Evolutionary conservation across 2,329 filamentous ascomycete species (phyloP), one percentile per base, ranked within the genome.

Genomic region (Myriosclerotinia duriaeana): DNA sequence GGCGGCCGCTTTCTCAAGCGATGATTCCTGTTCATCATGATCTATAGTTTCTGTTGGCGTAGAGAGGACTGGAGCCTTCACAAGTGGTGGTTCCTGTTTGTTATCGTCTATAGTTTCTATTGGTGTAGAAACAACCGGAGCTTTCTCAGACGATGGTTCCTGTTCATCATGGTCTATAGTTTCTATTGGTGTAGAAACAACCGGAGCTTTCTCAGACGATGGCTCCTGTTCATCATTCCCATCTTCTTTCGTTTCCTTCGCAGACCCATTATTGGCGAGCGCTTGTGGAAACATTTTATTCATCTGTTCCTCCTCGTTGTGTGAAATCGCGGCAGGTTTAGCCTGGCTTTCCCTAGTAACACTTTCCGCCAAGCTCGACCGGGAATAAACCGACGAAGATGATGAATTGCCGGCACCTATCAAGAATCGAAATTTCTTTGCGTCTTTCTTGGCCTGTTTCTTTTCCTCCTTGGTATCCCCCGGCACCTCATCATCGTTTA

Each of bases 391-490:
- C 9, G 55, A 61, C 3, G 44, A 60, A 12, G 55, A 53, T 14
- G 64, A 61, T 0, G 54, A 52, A 15, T 60, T 63, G n/a, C 55
- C 56, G 22, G 70, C 69, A 50, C 65, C 59, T 42, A 70, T 46
- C 8, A 71, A 46, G 12, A 71, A 65, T 34, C 68, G 66, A 36
- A 71, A 71, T 44, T 66, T 67, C 34, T 58, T 67, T 1, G 65
- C 66, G 17, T 55, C 55, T 48, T 66, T 69, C 46, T 66, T 60
- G n/a, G 52, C 58, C 20, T 70, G 55, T 40, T 69, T 67, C 7
- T 59, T 36, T n/a, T 61, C 65, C 48, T 66, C 64, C 44, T 55
- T 62, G 1, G 44, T 61, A 34, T 53, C 55, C 3, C 52, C 48
- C 9, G 59, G 36, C 2, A 61, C 58, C 44, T 61, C 58, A 26